Conservation (phyloP, 108 stramenopile species). For the Heterococcus sp. region DNA sequence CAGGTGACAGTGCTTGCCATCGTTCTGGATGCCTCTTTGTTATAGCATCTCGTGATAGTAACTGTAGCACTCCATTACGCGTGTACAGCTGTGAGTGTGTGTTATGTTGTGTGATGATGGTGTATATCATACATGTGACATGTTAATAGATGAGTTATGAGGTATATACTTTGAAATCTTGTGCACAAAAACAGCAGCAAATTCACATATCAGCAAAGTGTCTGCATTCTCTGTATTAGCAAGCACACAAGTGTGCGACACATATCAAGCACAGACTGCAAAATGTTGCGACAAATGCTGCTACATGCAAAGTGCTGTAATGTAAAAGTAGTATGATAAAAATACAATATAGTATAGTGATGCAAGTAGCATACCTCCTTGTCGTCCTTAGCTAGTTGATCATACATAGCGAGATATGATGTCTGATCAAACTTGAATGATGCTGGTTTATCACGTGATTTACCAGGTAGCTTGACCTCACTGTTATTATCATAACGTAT, state of each 20-base stretch:
- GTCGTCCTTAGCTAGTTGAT: neutral
- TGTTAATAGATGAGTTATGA: neutral
- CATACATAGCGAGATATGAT: neutral
- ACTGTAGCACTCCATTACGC: conserved; percentile 37
- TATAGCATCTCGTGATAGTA: conserved; percentile 18
- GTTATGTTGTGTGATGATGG: neutral
- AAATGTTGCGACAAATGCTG: neutral
- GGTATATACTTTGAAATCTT: neutral
- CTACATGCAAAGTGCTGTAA: too few species aligned
- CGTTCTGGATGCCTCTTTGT: conserved; percentile 34
- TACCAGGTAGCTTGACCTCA: neutral
- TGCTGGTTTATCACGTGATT: neutral
- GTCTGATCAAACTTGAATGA: neutral
- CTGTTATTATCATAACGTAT: neutral
- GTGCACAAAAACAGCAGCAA: neutral
- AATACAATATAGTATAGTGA: neutral
- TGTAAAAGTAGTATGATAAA: too few species aligned
- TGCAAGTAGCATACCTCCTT: neutral
- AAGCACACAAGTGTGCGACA: neutral
- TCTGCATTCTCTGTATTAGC: neutral
- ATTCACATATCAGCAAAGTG: neutral
- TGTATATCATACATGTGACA: neutral
- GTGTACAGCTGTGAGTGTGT: conserved; percentile 17
- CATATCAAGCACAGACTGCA: too few species aligned
- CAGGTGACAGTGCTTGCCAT: conserved; percentile 19